Evolutionary conservation across 176 grass and related monocot genomes (phyloP).

Genomic region (Avena eriantha): DNA sequence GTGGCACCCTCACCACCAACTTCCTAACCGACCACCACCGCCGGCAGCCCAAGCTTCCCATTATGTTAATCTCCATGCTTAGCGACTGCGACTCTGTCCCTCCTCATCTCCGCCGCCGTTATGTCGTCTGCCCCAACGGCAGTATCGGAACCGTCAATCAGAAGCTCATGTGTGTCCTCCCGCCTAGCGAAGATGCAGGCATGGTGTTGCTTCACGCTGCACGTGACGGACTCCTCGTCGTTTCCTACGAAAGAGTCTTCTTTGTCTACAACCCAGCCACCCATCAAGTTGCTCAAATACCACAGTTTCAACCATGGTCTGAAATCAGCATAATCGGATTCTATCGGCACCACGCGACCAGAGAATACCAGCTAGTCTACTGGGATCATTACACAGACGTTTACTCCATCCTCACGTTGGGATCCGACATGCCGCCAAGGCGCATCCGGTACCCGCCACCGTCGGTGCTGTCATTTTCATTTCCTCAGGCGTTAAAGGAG

Average conservation of each 20-base stretch:
- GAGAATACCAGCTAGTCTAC: background rate
- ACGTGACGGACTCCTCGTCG: background rate
- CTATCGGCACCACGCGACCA: background rate
- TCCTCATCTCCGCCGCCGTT: background rate
- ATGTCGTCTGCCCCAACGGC: background rate
- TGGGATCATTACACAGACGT: background rate
- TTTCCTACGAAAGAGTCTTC: background rate
- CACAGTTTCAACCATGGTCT: background rate
- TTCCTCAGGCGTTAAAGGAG: background rate
- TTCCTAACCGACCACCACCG: background rate
- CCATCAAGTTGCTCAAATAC: background rate
- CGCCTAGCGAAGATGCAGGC: background rate
- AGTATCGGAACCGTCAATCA: background rate
- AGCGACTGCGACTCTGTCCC: background rate
- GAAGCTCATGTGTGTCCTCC: background rate
- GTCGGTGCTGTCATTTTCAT: too few relatives aligned
- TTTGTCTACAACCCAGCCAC: background rate
- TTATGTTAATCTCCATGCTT: background rate
- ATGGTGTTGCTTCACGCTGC: background rate
- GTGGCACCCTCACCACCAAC: background rate
- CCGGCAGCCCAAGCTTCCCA: background rate
- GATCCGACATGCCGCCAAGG: background rate
- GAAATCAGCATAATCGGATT: background rate
- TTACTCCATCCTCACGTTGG: background rate
- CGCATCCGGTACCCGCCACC: background rate